These are phyloP conservation scores for Argentina anserina DNA, from an alignment of 306 rosid genomes.

Conservation along the genomic window DNA sequence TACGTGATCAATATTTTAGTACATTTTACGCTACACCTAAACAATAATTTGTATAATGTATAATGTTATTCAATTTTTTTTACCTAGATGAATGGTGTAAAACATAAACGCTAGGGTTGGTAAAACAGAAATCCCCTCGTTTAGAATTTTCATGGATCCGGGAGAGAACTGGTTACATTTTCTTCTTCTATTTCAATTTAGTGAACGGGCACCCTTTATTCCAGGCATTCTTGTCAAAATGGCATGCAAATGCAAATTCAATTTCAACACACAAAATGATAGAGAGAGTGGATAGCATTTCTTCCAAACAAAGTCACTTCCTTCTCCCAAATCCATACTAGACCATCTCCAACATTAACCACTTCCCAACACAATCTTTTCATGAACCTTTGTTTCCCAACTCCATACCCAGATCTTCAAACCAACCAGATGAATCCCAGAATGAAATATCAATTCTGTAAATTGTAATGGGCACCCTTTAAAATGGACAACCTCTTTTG, in stretches of 20 bases:
- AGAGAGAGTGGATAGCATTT: not conserved
- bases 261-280: not conserved
- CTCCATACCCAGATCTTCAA: conserved; percentile 6
- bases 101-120: no score
- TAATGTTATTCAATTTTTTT: no score
- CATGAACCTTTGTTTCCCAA: not conserved
- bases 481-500: conserved; percentile 38
- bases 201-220: not conserved
- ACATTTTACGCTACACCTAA: no score
- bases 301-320: conserved; percentile 18
- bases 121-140: no score
- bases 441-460: not conserved
- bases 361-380: conserved; percentile 4
- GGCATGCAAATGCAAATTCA: not conserved
- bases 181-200: not conserved
- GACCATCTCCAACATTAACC: conserved; percentile 2
- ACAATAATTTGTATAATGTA: no score
- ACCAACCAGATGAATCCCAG: not conserved
- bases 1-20: no score
- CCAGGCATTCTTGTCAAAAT: conserved; percentile 8
- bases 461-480: conserved; percentile 27
- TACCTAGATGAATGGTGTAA: no score
- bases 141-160: no score
- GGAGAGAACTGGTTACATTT: no score
- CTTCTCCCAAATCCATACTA: not conserved